Evolutionary conservation across 2,329 filamentous ascomycete genomes (phyloP).

Genomic region (Cytospora chrysosperma): DNA sequence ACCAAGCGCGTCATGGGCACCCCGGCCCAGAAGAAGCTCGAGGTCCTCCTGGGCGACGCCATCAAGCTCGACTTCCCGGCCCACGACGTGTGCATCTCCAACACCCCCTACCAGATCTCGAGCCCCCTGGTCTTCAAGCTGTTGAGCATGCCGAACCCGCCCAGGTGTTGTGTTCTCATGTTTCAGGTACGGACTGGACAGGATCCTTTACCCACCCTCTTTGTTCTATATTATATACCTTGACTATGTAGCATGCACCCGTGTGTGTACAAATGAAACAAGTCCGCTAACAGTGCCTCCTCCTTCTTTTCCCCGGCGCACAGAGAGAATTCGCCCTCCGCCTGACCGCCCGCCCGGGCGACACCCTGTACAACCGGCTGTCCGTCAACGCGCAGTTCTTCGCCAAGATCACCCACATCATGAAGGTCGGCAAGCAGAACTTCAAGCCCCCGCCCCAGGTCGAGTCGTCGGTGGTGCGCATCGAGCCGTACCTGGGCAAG

Average conservation of each 20-base stretch:
- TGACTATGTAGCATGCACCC: too few relatives aligned
- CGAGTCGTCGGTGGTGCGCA: conserved; percentile 84
- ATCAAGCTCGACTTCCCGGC: conserved; percentile 76
- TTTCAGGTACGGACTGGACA: conserved; percentile 59
- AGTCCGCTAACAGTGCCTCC: background rate
- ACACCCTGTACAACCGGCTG: conserved; percentile 86
- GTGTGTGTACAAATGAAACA: too few relatives aligned
- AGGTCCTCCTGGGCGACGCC: conserved; percentile 87
- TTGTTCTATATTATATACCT: too few relatives aligned
- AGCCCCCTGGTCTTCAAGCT: conserved; percentile 81
- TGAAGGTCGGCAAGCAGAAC: conserved; percentile 96
- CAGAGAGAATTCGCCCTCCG: conserved; percentile 92
- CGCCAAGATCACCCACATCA: conserved; percentile 64
- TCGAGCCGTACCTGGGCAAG: conserved; percentile 79
- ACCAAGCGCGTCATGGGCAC: conserved; percentile 91
- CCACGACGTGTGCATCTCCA: conserved; percentile 79
- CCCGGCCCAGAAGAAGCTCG: conserved; percentile 77
- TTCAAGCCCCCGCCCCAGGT: conserved; percentile 94
- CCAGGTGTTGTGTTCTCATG: conserved; percentile 86
- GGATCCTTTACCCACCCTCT: too few relatives aligned
- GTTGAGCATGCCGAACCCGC: conserved; percentile 76
- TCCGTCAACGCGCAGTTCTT: conserved; percentile 93
- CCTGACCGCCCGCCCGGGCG: conserved; percentile 82
- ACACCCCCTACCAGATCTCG: conserved; percentile 72
- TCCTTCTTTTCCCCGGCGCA: conserved; percentile 74